Percentiles rank a stretch among this genome's conserved stretches.
Conservation (phyloP, 305 asterid species). For the Coffea humblotiana region DNA sequence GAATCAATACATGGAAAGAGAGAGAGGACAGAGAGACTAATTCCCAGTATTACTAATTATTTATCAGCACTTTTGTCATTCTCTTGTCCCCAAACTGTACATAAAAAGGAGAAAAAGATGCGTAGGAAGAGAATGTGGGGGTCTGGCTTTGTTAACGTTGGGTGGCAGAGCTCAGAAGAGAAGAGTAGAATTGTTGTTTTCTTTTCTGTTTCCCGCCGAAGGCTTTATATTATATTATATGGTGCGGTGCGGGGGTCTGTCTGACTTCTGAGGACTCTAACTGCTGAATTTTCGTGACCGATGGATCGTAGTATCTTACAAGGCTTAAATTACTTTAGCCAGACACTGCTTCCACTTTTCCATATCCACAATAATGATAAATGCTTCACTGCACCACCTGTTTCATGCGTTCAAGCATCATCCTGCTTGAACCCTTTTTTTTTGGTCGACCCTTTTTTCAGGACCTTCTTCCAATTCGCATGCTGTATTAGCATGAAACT, state of each 20-base stretch:
- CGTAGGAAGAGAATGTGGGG: not conserved
- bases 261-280: too few species aligned
- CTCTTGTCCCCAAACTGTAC: not conserved
- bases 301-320: slow-evolving; percentile 22
- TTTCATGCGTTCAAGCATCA: slow-evolving; percentile 18
- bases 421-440: not conserved
- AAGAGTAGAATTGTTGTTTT: not conserved
- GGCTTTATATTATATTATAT: not conserved
- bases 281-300: not conserved
- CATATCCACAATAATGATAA: too few species aligned
- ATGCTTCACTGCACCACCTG: not conserved
- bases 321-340: slow-evolving; percentile 1
- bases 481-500: not conserved
- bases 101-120: too few species aligned
- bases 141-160: slow-evolving; percentile 8
- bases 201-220: slow-evolving; percentile 2
- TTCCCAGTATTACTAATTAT: not conserved
- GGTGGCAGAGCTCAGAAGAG: not conserved
- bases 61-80: not conserved
- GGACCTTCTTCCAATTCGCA: not conserved
- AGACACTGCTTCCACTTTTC: too few species aligned
- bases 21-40: not conserved
- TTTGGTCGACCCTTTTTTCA: not conserved
- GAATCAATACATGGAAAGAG: not conserved
- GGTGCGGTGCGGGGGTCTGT: too few species aligned